Evolutionary conservation across 768 basidiomycete genomes (phyloP).

Genomic region (Boletales sp.): DNA sequence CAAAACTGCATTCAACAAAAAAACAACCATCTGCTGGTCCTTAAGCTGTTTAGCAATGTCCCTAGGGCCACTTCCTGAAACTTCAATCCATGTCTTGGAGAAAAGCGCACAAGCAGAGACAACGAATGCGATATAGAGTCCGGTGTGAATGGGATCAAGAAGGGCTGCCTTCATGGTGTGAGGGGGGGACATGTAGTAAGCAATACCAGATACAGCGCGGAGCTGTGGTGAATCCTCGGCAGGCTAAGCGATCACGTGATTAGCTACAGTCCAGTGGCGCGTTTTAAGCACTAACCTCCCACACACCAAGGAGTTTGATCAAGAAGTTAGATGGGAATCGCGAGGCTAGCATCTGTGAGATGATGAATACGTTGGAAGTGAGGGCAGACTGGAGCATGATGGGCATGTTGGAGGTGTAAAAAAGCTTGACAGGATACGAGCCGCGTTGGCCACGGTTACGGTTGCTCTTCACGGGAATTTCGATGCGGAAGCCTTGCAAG

Average conservation of each 20-base stretch:
- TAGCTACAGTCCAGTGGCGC: neutral
- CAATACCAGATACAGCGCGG: constrained; percentile 83
- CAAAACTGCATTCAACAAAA: neutral
- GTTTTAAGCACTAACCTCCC: constrained; percentile 70
- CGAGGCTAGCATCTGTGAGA: constrained; percentile 91
- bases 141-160: constrained; percentile 91
- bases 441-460: constrained; percentile 95
- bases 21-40: constrained; percentile 90
- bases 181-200: constrained; percentile 99
- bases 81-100: constrained; percentile 99
- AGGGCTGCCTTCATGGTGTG: constrained; percentile 86
- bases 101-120: constrained; percentile 93
- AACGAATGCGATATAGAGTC: constrained; percentile 89
- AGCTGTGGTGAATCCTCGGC: constrained; percentile 93
- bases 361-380: constrained; percentile 91
- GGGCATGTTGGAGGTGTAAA: constrained; percentile 99
- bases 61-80: constrained; percentile 91
- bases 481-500: constrained; percentile 97
- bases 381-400: constrained; percentile 98
- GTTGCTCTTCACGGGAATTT: constrained; percentile 97
- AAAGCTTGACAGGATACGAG: constrained; percentile 94
- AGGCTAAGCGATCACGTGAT: constrained; percentile 51
- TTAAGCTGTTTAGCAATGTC: constrained; percentile 98
- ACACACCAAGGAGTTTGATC: constrained; percentile 88
- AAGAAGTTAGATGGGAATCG: constrained; percentile 91